Conservation (phyloP, 2,329 filamentous ascomycete genomes). For the Alternaria sp. region DNA sequence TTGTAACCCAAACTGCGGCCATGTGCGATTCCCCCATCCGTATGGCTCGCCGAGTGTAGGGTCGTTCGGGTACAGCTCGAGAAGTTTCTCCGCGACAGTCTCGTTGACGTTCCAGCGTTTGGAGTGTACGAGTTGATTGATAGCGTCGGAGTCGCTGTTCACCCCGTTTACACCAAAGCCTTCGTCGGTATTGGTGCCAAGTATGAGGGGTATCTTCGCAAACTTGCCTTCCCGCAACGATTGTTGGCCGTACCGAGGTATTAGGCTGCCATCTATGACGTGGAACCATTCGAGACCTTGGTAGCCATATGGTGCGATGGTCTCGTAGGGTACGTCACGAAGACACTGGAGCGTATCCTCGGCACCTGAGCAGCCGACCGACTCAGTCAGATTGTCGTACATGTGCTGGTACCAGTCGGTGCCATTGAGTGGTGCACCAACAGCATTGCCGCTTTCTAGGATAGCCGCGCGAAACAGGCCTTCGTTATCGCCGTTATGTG, state of each 20-base stretch:
- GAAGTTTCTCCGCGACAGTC: slow-evolving; percentile 23
- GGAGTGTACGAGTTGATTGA: slow-evolving; percentile 37
- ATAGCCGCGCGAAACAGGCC: slow-evolving; percentile 54
- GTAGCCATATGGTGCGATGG: slow-evolving; percentile 35
- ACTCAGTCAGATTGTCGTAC: slow-evolving; percentile 37
- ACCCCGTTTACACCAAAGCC: slow-evolving; percentile 62
- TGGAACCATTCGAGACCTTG: slow-evolving; percentile 41
- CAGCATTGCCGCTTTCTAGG: slow-evolving; percentile 44
- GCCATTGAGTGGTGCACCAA: slow-evolving; percentile 38
- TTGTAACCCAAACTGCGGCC: slow-evolving; percentile 36
- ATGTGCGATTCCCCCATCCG: slow-evolving; percentile 38
- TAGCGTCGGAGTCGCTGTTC: slow-evolving; percentile 49
- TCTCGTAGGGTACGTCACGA: slow-evolving; percentile 33
- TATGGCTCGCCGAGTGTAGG: slow-evolving; percentile 56
- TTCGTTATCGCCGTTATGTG: slow-evolving; percentile 45
- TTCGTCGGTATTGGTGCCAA: slow-evolving; percentile 70
- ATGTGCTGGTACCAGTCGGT: slow-evolving; percentile 42
- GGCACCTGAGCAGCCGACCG: slow-evolving; percentile 31
- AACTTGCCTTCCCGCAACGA: slow-evolving; percentile 58
- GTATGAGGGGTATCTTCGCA: slow-evolving; percentile 66
- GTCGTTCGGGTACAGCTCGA: slow-evolving; percentile 40
- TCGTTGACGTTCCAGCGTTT: slow-evolving; percentile 40
- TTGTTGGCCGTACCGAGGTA: slow-evolving; percentile 43
- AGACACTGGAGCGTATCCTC: slow-evolving; percentile 35
- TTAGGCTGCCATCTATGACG: slow-evolving; percentile 35